These are phyloP conservation scores for Tricholoma matsutake DNA, from an alignment of 768 basidiomycete species.

Conservation along the genomic window DNA sequence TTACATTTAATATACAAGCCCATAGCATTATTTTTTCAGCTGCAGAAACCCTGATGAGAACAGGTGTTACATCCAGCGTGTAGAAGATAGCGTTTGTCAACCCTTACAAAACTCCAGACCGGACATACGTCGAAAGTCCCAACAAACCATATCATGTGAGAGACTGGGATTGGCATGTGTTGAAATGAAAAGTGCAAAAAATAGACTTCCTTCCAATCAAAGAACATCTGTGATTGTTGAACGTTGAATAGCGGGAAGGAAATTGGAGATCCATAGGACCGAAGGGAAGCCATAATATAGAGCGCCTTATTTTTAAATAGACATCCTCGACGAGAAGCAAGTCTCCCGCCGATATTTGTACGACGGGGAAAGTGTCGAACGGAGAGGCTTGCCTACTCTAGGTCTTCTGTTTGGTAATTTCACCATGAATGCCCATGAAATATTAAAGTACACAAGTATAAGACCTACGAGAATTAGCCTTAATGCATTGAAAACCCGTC, in stretches of 20 bases:
- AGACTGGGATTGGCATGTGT: too few species aligned
- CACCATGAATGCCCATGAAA: slow-evolving; percentile 5
- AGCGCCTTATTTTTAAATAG: too few species aligned
- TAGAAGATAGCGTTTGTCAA: background rate
- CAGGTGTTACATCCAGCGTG: too few species aligned
- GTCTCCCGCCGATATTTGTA: background rate
- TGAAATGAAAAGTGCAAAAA: slow-evolving; percentile 38
- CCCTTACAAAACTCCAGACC: background rate
- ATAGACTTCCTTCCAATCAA: background rate
- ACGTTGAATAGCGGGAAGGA: background rate
- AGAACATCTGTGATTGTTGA: background rate
- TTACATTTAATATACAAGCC: too few species aligned
- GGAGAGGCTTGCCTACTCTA: background rate
- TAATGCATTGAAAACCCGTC: slow-evolving; percentile 29
- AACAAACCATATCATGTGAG: background rate
- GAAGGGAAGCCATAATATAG: background rate
- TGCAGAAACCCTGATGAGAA: too few species aligned
- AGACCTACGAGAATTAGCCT: slow-evolving; percentile 6
- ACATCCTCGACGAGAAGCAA: background rate
- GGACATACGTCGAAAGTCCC: background rate
- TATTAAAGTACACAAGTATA: slow-evolving; percentile 10
- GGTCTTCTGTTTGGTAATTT: background rate
- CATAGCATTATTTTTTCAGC: too few species aligned
- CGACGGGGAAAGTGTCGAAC: background rate
- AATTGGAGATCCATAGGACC: background rate